Base-by-base conservation (phyloP, 2,329 filamentous ascomycete genomes). In the Corynespora cassiicola region DNA sequence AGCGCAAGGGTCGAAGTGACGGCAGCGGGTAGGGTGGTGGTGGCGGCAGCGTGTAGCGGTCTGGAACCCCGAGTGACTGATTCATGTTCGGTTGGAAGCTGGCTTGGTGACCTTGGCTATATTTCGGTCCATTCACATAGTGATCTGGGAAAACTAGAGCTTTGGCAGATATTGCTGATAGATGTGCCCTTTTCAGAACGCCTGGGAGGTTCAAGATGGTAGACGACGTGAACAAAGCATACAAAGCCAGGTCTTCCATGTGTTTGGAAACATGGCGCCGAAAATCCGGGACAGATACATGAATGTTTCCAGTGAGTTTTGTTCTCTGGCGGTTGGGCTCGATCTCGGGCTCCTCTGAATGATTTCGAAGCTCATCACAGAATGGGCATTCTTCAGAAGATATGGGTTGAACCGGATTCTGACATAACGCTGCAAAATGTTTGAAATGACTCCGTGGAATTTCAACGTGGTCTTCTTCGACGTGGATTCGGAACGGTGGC, bases 251-350 rank as follows among this genome's bases (percentile, higher is more conserved):
- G 16, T 56, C 41, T 21, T 56, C 47, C 3, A 56, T 19, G 26
- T 56, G 52, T 12, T 31, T 35, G 21, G 43, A 47, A 8, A 56
- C 29, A 17, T 54, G 52, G 11, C 50, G 50, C 28, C 48, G 50
- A 30, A 56, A 54, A 20, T 38, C 34, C 2, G 33, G 24, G 5
- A 47, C 42, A 9, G 15, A 4, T 2, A 56, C 52, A 6, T 5
- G n/a, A 8, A 51, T 2, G 3, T 46, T 36, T 6, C 26, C 5
- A 21, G 35, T 18, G 10, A 17, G 9, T 33, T 10, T 14, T n/a
- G 30, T 23, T 10, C 20, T 6, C 7, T 26, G 14, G n/a, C 2
- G 15, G 7, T 21, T 24, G 9, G n/a, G 7, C 2, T 5, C 5
- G 1, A 5, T 6, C 19, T 8, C 18, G 2, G 26, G 31, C 4